Conservation (phyloP, 495 filamentous ascomycete species). For the Penicillium robsamsonii region DNA sequence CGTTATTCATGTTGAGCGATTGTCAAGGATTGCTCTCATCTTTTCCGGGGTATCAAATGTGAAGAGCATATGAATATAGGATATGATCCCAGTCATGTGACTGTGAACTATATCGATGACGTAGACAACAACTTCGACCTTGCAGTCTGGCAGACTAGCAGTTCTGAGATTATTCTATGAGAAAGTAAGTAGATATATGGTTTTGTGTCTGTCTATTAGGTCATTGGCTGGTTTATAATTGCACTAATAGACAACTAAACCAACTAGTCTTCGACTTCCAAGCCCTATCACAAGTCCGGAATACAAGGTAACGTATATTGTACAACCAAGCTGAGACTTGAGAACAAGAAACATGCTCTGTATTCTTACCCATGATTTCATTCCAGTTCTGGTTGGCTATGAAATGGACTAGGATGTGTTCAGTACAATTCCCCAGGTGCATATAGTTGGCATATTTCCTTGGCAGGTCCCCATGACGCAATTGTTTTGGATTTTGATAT, state of each 20-base stretch:
- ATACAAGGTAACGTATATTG: neutral
- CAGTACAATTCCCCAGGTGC: neutral
- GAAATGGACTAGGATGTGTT: neutral
- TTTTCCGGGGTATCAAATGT: neutral
- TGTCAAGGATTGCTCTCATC: neutral
- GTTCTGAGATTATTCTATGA: neutral
- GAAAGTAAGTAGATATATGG: neutral
- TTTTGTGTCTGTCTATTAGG: neutral
- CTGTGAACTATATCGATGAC: neutral
- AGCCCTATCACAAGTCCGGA: neutral
- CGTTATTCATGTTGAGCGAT: neutral
- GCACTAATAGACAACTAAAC: neutral
- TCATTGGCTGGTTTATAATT: neutral
- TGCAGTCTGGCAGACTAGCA: neutral
- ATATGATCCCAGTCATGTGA: neutral
- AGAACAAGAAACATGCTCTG: neutral
- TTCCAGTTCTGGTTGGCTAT: neutral
- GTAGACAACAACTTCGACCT: neutral
- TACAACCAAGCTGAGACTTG: neutral
- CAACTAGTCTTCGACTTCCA: neutral
- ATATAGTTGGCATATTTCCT: neutral
- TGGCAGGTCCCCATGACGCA: conserved; percentile 2
- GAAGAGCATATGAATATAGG: no score
- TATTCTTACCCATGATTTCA: neutral
- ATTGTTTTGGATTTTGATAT: neutral